These are phyloP conservation scores for Zalerion maritima DNA, from an alignment of 495 filamentous ascomycete genomes.

Conservation along the genomic window DNA sequence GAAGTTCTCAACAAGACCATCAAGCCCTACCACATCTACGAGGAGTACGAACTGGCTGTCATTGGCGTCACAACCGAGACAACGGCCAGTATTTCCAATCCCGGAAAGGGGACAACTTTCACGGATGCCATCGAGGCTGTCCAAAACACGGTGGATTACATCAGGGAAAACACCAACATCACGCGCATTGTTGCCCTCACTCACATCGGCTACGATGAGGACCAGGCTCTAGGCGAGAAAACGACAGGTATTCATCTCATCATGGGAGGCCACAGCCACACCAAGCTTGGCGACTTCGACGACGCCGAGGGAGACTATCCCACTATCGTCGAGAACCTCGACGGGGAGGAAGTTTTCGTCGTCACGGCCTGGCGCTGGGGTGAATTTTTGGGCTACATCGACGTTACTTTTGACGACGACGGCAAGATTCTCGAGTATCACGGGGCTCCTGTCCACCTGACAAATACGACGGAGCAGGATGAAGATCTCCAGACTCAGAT, in stretches of 20 bases:
- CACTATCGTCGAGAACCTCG: conserved; percentile 37
- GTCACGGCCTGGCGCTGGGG: conserved; percentile 46
- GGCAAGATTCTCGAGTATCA: conserved; percentile 40
- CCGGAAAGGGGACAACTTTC: conserved; percentile 36
- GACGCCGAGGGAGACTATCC: conserved; percentile 39
- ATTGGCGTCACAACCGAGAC: conserved; percentile 43
- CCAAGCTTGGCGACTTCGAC: conserved; percentile 35
- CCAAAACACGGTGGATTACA: conserved; percentile 37
- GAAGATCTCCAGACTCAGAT: conserved; percentile 33
- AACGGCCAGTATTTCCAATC: conserved; percentile 34
- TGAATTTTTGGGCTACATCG: conserved; percentile 44
- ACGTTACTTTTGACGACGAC: conserved; percentile 34
- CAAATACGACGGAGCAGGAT: conserved; percentile 38
- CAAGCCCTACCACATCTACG: conserved; percentile 42
- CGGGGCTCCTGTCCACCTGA: conserved; percentile 41
- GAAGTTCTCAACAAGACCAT: conserved; percentile 35
- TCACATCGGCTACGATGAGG: conserved; percentile 44
- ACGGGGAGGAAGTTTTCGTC: conserved; percentile 46
- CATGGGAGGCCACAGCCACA: conserved; percentile 45
- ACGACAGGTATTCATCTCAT: conserved; percentile 40
- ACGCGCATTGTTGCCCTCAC: conserved; percentile 41
- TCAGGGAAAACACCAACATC: conserved; percentile 34
- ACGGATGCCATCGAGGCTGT: conserved; percentile 31
- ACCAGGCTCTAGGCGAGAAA: conserved; percentile 34
- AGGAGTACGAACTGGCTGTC: conserved; percentile 37